A percentile compares a stretch with the other conserved stretches of the same genome.
Evolutionary conservation across 1,284 basidiomycete genomes (phyloP).

Genomic region (Ceratobasidium sp.): DNA sequence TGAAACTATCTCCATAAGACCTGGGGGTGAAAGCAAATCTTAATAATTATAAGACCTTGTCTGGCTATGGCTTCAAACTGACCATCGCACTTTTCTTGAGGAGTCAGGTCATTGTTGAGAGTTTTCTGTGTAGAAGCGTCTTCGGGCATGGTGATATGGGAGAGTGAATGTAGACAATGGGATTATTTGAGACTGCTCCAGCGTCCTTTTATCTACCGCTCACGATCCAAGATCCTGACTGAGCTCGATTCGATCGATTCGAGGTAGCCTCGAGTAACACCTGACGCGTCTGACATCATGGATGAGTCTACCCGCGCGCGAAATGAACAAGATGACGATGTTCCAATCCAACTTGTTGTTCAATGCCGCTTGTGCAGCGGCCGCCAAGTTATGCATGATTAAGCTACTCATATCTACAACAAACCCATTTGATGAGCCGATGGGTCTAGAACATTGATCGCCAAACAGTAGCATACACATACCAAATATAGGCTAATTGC

Average conservation of each 20-base stretch:
- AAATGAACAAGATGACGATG: neutral
- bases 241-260: constrained; percentile 11
- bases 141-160: constrained; percentile 50
- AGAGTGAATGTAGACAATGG: neutral
- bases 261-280: neutral
- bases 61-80: constrained; percentile 10
- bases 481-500: too few relatives aligned
- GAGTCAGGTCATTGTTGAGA: constrained; percentile 60
- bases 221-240: neutral
- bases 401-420: too few relatives aligned
- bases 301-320: neutral
- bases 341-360: neutral
- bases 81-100: constrained; percentile 72
- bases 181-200: neutral
- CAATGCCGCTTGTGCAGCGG: too few relatives aligned
- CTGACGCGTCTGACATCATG: neutral
- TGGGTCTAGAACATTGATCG: too few relatives aligned
- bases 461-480: too few relatives aligned
- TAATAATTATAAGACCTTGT: too few relatives aligned
- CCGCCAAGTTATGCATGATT: too few relatives aligned
- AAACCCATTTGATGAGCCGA: too few relatives aligned
- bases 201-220: neutral
- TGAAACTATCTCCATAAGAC: constrained; percentile 66
- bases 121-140: constrained; percentile 66
- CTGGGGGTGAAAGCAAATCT: constrained; percentile 48